Base-by-base conservation (phyloP, 768 basidiomycete genomes). In the Naganishia vaughanmartiniae region DNA sequence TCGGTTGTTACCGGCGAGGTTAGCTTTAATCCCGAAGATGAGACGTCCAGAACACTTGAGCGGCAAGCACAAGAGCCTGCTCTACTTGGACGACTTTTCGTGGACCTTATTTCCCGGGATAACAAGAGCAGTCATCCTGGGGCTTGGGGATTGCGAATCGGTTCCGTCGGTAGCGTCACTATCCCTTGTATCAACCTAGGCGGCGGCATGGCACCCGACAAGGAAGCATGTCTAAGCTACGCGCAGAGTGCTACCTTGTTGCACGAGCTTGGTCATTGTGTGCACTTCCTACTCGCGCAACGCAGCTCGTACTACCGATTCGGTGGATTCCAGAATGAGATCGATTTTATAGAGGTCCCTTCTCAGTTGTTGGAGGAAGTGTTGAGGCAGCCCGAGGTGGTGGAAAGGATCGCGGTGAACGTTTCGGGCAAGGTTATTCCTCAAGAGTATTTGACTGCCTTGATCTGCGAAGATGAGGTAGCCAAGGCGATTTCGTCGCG, bases 251-350 rank as follows among this genome's bases (percentile, higher is more conserved):
- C n/a, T 0, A 57, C 55, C 4, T 34, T 69, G 28, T 48, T 58
- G 11, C 68, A 69, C 33, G 68, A 69, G 36, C 58, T 58, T 21
- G 68, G 68, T 1, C 68, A 60, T 45, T 48, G 46, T n/a, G 24
- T 69, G 15, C 68, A 69, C n/a, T 42, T 24, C 24, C 42, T 69
- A 0, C 30, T 54, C 2, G 68, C 68, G 6, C 56, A 34, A n/a
- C 26, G 45, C 42, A 60, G 57, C n/a, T 2, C 1, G 19, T 69
- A 60, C 30, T 45, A 36, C 17, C 45, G 54, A 4, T 45, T 69
- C 68, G 63, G 63, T 33, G 45, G 31, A 19, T 24, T 36, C 30
- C 19, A 19, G 2, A 42, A 34, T 21, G 68, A 69, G 48, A 26
- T 31, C 17, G 68, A 69, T 21, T 63, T 69, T 26, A 21, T 69